Conservation (phyloP, 2,329 filamentous ascomycete genomes). For the Pestalotiopsis fici region DNA sequence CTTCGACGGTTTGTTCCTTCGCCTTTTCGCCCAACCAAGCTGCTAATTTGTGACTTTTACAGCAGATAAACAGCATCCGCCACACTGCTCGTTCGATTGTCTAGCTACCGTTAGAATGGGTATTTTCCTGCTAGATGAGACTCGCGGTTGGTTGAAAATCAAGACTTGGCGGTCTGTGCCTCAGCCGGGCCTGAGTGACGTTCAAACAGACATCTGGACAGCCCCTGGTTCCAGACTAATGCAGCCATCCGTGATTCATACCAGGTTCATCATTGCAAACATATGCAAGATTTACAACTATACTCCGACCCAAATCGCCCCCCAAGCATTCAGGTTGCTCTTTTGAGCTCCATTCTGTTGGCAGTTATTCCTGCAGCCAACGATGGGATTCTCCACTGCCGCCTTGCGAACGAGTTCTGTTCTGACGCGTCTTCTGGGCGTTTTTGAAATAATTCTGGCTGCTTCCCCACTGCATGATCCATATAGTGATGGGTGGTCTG, state of each 20-base stretch:
- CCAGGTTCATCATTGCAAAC: slow-evolving; percentile 4
- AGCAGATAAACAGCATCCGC: too few species aligned
- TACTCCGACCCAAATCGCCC: background rate
- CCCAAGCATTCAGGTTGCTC: background rate
- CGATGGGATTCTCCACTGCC: background rate
- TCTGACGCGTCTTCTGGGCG: background rate
- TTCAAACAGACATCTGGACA: slow-evolving; percentile 16
- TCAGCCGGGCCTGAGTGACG: background rate
- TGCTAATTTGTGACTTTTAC: too few species aligned
- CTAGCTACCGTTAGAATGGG: too few species aligned
- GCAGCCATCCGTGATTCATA: slow-evolving; percentile 11
- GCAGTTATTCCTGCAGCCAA: slow-evolving; percentile 4
- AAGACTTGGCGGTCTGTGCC: background rate
- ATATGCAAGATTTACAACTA: background rate
- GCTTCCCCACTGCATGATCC: background rate
- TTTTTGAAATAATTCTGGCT: background rate
- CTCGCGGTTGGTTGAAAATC: background rate
- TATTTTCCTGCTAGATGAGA: background rate
- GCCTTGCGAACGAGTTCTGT: background rate
- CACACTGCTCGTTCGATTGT: too few species aligned
- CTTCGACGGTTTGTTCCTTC: too few species aligned
- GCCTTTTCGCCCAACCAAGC: too few species aligned
- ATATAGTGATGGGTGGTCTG: background rate
- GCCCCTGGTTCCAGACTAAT: slow-evolving; percentile 10
- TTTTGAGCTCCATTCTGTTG: background rate